Evolutionary conservation across 2,329 filamentous ascomycete genomes (phyloP), one percentile per base, ranked within the genome.

Genomic region (Achaetomium macrosporum): DNA sequence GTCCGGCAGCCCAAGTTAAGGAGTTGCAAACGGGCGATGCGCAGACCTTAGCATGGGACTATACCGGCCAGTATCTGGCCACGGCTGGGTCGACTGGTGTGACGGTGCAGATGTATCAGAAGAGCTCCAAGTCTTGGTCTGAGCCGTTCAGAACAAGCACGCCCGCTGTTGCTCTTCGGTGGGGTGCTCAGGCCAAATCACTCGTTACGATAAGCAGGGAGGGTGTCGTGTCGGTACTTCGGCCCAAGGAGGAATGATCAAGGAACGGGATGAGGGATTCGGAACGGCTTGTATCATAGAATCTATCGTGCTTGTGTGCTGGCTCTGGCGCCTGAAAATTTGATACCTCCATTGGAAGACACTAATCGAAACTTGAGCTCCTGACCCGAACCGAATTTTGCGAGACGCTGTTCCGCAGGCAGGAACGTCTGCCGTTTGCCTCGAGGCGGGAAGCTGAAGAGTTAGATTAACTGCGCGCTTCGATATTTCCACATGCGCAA

Each of bases 61-160:
- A 95, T 74, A 93, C 88, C 7, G 92, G 91, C 41, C 92, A 96
- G 70, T 99, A 88, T 73, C 76, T 99, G 49, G 88, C 91, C 25
- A 87, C 87, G 12, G 88, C 83, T 4, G 92, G 92, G 7, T 78
- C 85, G 4, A 83, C 85, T 42, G 90, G 90, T 29, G 74, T 96
- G 43, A 88, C 87, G 5, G 88, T 99, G 39, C 89, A 93, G 69
- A 87, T 95, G 64, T 99, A 95, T 71, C 79, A 81, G 58, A 99
- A 97, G 78, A 76, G 83, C 48, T 79, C 82, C 57, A 99, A 96
- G 79, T 78, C 80, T 53, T 99, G 93, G 93, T 87, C 84, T 42
- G 90, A 96, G 74, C 85, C 88, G 10, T 75, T 96, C 60, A 81
- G 86, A 63, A 89, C 51, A n/a, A 59, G 82, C 66, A 88, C 86